These are phyloP conservation scores for Aspergillus sp. DNA, from an alignment of 2,329 filamentous ascomycete genomes.

Conservation along the genomic window DNA sequence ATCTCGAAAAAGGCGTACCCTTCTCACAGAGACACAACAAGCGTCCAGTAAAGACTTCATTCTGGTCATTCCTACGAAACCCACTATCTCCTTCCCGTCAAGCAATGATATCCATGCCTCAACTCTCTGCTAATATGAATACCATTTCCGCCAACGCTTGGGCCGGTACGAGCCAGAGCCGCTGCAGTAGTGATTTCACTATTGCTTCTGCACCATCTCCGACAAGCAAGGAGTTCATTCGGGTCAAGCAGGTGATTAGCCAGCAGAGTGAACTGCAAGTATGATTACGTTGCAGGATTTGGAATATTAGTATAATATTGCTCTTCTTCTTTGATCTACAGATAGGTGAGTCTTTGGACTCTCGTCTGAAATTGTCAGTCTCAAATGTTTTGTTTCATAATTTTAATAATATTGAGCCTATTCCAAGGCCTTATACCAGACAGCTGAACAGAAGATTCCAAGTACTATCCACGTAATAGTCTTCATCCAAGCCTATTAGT, in stretches of 20 bases:
- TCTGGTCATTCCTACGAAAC: slow-evolving; percentile 9
- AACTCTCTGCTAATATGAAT: slow-evolving; percentile 14
- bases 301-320: no score
- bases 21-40: neutral
- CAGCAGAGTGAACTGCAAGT: slow-evolving; percentile 25
- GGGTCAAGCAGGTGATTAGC: slow-evolving; percentile 28
- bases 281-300: slow-evolving; percentile 5
- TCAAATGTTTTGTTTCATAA: no score
- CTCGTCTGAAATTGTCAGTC: no score
- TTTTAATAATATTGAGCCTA: no score
- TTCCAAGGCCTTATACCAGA: no score
- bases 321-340: no score
- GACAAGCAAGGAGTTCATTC: slow-evolving; percentile 19
- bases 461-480: no score
- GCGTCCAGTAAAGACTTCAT: slow-evolving; percentile 6
- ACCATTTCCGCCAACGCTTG: slow-evolving; percentile 28
- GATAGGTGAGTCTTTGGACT: no score
- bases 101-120: slow-evolving; percentile 8
- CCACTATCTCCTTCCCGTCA: slow-evolving; percentile 3
- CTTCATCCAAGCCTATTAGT: no score
- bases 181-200: slow-evolving; percentile 17
- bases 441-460: no score
- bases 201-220: neutral
- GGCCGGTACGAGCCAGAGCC: slow-evolving; percentile 21
- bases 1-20: slow-evolving; percentile 18